phyloP scores from a whole-genome alignment of 805 yeast species.

The Wickerhamiella dianesei region DNA sequence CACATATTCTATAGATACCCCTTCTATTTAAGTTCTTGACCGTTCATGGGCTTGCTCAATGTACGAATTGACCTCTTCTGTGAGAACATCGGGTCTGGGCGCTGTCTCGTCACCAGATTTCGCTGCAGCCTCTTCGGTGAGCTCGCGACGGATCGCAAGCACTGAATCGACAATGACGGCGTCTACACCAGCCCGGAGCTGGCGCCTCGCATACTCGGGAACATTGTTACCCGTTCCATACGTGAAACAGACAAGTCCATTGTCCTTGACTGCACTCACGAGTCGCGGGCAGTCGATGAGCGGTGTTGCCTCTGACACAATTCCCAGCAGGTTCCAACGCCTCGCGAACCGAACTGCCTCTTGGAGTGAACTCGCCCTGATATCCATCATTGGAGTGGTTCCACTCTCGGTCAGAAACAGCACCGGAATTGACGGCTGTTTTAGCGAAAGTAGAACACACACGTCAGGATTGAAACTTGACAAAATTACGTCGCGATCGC shows the following conservation, averaged over 20 bases:
- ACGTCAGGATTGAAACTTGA: constrained; percentile 93
- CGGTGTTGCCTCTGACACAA: constrained; percentile 80
- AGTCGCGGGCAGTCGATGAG: constrained; percentile 80
- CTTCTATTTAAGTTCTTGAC: too few relatives aligned
- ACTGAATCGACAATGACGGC: constrained; percentile 97
- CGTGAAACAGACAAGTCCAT: constrained; percentile 85
- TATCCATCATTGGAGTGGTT: constrained; percentile 72
- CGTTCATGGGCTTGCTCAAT: constrained; percentile 7
- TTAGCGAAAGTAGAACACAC: constrained; percentile 69
- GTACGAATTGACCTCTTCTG: constrained; percentile 9
- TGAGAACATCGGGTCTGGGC: constrained; percentile 9
- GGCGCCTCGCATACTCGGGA: constrained; percentile 70
- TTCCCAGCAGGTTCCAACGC: constrained; percentile 82
- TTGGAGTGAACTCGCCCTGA: constrained; percentile 75
- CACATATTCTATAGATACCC: too few relatives aligned
- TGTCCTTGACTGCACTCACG: constrained; percentile 78
- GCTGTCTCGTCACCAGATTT: too few relatives aligned
- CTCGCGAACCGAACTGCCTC: constrained; percentile 83
- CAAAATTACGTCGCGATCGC: constrained; percentile 74
- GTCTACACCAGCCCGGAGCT: constrained; percentile 89
- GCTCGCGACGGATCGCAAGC: constrained; percentile 77
- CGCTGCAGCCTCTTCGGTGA: constrained; percentile 27
- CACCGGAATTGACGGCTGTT: constrained; percentile 89
- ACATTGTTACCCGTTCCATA: constrained; percentile 76
- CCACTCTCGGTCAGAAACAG: constrained; percentile 85